Percentiles rank a stretch among this genome's conserved stretches.
Conservation (phyloP, 2,329 filamentous ascomycete genomes). For the Pseudogymnoascus sp. region DNA sequence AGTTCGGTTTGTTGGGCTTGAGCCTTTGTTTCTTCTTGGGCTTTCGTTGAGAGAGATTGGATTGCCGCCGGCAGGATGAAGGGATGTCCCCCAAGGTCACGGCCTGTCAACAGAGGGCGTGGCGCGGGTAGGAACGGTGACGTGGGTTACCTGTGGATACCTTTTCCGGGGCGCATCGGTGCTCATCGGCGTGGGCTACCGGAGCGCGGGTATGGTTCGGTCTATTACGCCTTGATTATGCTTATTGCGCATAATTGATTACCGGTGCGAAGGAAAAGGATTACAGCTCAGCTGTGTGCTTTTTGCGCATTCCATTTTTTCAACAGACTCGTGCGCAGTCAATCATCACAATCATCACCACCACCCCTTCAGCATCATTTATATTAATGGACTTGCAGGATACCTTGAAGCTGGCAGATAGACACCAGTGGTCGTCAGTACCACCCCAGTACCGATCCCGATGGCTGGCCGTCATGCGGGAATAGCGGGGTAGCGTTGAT, state of each 20-base stretch:
- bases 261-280: background rate
- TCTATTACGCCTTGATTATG: background rate
- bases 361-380: background rate
- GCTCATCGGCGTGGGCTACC: background rate
- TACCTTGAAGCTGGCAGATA: background rate
- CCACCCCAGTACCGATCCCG: slow-evolving; percentile 8
- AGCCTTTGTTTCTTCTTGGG: too few relatives aligned
- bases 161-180: background rate
- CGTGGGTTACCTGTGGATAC: background rate
- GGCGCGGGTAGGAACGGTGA: background rate
- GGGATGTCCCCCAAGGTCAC: slow-evolving; percentile 1
- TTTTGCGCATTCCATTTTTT: background rate
- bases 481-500: background rate
- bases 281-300: background rate
- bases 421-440: background rate
- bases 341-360: background rate
- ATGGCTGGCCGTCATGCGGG: background rate
- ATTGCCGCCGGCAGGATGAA: background rate
- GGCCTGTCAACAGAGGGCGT: slow-evolving; percentile 5
- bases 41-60: background rate
- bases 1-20: background rate
- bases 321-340: too few relatives aligned
- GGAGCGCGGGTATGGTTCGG: background rate
- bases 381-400: background rate
- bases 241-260: background rate